Conservation (phyloP, 1,284 basidiomycete species). For the Coriolopsis trogii region DNA sequence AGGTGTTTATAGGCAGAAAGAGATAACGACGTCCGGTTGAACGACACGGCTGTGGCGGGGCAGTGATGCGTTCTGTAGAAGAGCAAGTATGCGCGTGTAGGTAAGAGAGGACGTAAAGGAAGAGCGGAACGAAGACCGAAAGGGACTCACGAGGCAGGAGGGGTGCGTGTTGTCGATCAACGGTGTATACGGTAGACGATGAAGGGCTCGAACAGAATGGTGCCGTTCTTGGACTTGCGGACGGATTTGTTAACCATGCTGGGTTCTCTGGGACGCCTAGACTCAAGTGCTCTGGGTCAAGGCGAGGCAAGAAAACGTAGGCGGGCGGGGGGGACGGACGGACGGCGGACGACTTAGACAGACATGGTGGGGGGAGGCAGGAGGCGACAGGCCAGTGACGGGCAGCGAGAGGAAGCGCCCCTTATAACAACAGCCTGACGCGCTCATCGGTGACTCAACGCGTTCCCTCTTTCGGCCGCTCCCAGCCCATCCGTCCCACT, state of each 20-base stretch:
- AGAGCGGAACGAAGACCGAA: conserved; percentile 15
- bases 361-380: conserved; percentile 49
- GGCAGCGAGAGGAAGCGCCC: conserved; percentile 21
- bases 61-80: conserved; percentile 29
- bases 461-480: conserved; percentile 17
- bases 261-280: conserved; percentile 46
- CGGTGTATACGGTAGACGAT: conserved; percentile 83
- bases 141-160: conserved; percentile 31
- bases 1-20: conserved; percentile 16
- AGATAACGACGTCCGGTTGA: conserved; percentile 32
- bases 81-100: conserved; percentile 20
- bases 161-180: conserved; percentile 37
- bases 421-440: conserved; percentile 30
- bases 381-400: conserved; percentile 31
- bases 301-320: conserved; percentile 33
- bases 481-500: too few species aligned
- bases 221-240: conserved; percentile 80
- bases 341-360: conserved; percentile 38
- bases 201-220: conserved; percentile 81
- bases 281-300: conserved; percentile 40
- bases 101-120: conserved; percentile 19
- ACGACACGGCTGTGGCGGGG: conserved; percentile 30
- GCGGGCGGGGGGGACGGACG: conserved; percentile 26
- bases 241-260: conserved; percentile 83
- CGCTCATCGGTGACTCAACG: conserved; percentile 32